Evolutionary conservation across 805 yeast species (phyloP), one percentile per base, ranked within the genome.

Genomic region (Monosporozyma unispora): DNA sequence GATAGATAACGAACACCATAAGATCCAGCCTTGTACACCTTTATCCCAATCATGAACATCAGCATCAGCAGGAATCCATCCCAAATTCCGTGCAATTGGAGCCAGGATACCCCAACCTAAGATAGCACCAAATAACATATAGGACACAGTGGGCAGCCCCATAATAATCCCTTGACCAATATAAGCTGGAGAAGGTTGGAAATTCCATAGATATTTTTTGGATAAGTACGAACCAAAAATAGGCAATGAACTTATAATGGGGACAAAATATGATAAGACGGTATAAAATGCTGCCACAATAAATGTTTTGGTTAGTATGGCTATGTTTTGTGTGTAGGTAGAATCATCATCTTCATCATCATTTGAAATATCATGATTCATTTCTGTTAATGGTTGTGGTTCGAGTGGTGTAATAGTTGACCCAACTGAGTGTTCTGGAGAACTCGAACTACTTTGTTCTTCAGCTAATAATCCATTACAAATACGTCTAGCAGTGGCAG

Each of bases 131-230:
- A 88, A 76, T 40, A 91, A 68, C 99, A 91, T 91, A 54, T 89
- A 85, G 9, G 87, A 75, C 0, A 89, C 95, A 0, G 98, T 89
- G 1, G 90, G 87, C 7, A 89, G 70, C 0, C 99, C 99, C 99
- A 91, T 91, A 50, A 91, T 91, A 39, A 93, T 88, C 3, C 99
- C 99, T 67, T 91, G 99, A 2, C 99, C 99, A 33, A 93, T 77
- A 63, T 91, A 91, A 0, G 98, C 98, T 0, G 99, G 99, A 0
- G 96, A 88, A 0, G 96, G 96, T 64, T 93, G 96, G 52, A 93
- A 77, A 51, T 84, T 82, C 93, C 97, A 87, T 44, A 85, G 73
- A 66, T 87, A 86, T 16, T 73, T 67, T 19, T 68, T 59, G 0
- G 96, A 85, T 18, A 87, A 68, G 43, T 61, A 59, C 0, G 57